Percentiles rank a stretch among this genome's conserved stretches.
Conservation (phyloP, 2,329 filamentous ascomycete genomes). For the Colletotrichum falcatum region DNA sequence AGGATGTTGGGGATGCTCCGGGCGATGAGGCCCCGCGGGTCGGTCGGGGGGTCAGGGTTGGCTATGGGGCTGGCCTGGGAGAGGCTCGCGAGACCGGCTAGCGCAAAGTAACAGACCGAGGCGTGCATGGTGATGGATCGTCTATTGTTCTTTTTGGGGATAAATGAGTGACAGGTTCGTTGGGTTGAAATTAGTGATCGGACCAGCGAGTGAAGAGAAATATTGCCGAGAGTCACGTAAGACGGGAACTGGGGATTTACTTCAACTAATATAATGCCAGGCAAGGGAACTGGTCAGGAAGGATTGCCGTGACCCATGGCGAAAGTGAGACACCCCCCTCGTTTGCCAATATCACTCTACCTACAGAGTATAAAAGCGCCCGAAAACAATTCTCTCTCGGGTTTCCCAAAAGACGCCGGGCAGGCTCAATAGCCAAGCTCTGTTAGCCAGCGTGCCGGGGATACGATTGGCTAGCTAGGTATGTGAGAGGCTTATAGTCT, state of each 20-base stretch:
- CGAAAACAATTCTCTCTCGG: neutral
- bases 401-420: constrained; percentile 13
- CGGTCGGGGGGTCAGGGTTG: neutral
- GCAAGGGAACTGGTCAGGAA: constrained; percentile 14
- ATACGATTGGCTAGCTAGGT: constrained; percentile 17
- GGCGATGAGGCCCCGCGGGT: constrained; percentile 17
- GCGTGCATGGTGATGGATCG: constrained; percentile 20
- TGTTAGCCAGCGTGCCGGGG: neutral
- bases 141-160: neutral
- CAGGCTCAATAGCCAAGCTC: neutral
- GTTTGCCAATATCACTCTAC: constrained; percentile 25
- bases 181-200: constrained; percentile 1
- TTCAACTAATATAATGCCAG: constrained; percentile 8
- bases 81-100: constrained; percentile 22
- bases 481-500: constrained; percentile 4
- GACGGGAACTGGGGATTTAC: constrained; percentile 5
- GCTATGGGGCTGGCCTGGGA: constrained; percentile 18
- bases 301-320: constrained; percentile 8
- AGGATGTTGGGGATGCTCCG: constrained; percentile 13
- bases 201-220: neutral
- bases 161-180: constrained; percentile 1
- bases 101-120: constrained; percentile 18
- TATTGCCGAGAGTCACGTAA: neutral
- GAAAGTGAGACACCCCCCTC: constrained; percentile 17
- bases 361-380: too few species aligned